Base-by-base conservation (phyloP, 345 rosid species). In the Noccaea caerulescens region DNA sequence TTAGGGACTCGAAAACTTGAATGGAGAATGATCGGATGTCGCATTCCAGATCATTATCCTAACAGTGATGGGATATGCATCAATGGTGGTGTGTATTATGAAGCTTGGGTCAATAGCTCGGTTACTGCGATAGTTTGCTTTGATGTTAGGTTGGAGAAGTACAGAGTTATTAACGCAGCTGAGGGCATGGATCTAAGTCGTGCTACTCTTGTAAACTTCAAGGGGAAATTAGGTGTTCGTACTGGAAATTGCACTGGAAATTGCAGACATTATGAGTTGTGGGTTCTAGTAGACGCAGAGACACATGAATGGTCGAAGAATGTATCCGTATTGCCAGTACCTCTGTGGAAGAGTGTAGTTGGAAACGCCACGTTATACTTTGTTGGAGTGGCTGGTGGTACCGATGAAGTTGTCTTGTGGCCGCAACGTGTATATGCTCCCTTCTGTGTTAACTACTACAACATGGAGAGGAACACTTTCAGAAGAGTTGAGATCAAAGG, bases 251-350 rank as follows among this genome's bases (percentile, higher is more conserved):
- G 18, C 18, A 16, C 18, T 16, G 18, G 18, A 16, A 3, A 27
- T 0, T 2, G 30, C 4, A 27, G 30, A 27, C 30, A 3, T 27
- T 2, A 2, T 27, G 30, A 13, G 54, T 12, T 63, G 33, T 33
- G 32, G 43, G 68, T 63, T 63, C 16, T 63, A 11, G 45, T 7
- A 49, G 34, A 64, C n/a, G 4, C 4, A 8, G 43, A 34, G n/a
- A 63, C 34, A 3, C 36, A 39, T 3, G 64, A 12, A 41, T 59
- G 65, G 20, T 25, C 50, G 2, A 59, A 41, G 7, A 20, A 18
- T 36, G 32, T 10, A 3, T 44, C 10, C 10, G 25, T 30, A 13
- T 44, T 30, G 10, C 53, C 66, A 8, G 41, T 39, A 8, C 9
- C 25, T 46, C 3, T 46, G 27, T 62, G 30, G 53, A 12, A 32